phyloP scores from a whole-genome alignment of 2,329 filamentous ascomycete genomes.

The Sporothrix brunneoviolacea region DNA sequence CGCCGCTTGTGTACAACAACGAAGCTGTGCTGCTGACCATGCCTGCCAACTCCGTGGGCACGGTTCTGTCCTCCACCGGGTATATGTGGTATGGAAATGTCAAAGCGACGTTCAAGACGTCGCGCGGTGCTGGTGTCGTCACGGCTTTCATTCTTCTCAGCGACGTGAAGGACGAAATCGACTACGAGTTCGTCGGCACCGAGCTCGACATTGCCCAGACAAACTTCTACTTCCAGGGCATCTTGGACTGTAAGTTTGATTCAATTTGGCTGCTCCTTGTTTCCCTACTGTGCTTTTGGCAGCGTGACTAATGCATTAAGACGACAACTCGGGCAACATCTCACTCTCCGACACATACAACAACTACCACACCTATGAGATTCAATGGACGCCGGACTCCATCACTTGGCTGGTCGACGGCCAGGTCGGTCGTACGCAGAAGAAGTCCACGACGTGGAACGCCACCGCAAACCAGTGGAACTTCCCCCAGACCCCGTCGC shows the following conservation, averaged over 20 bases:
- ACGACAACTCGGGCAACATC: slow-evolving; percentile 69
- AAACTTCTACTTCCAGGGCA: slow-evolving; percentile 96
- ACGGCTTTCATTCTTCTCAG: slow-evolving; percentile 93
- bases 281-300: not conserved
- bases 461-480: slow-evolving; percentile 70
- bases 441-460: slow-evolving; percentile 81
- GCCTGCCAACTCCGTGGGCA: slow-evolving; percentile 77
- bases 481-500: slow-evolving; percentile 85
- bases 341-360: slow-evolving; percentile 62
- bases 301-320: slow-evolving; percentile 34
- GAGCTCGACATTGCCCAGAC: slow-evolving; percentile 76
- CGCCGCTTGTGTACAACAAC: slow-evolving; percentile 60
- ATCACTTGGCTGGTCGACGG: slow-evolving; percentile 88
- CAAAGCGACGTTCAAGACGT: slow-evolving; percentile 76
- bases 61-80: slow-evolving; percentile 71
- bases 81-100: slow-evolving; percentile 99
- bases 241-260: slow-evolving; percentile 74
- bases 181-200: slow-evolving; percentile 87
- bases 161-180: slow-evolving; percentile 96
- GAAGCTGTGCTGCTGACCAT: slow-evolving; percentile 74
- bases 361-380: slow-evolving; percentile 83
- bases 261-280: not conserved
- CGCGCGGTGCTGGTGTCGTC: slow-evolving; percentile 81
- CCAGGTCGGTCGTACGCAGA: slow-evolving; percentile 63
- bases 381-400: slow-evolving; percentile 83